Evolutionary conservation across 2,329 filamentous ascomycete genomes (phyloP), one percentile per base, ranked within the genome.

Genomic region (Metarhizium robertsii): DNA sequence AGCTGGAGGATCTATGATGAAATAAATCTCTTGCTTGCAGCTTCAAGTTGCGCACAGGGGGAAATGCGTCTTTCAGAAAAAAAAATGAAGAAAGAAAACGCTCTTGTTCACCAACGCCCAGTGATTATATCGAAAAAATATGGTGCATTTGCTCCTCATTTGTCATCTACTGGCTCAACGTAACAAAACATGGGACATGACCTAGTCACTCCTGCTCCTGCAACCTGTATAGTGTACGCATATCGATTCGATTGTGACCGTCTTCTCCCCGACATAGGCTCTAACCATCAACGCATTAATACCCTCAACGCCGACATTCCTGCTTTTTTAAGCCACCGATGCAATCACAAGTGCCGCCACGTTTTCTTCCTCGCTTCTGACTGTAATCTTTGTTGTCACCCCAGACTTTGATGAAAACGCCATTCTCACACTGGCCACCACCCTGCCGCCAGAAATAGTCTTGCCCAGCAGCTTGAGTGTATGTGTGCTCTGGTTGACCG

Each of bases 391-490:
- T 66, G 92, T 95, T 57, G 94, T 96, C 30, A 97, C 91, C 53
- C 94, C 94, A 52, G 86, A 87, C 80, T 95, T 96, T 65, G 88
- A 85, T 59, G 90, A 95, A 74, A 85, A 96, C 1, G 92, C 94
- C 92, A 99, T 96, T 72, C 91, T 84, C 61, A 97, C 84, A 61
- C 84, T 86, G 58, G 88, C 88, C 55, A 92, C 90, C 16, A 99
- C 92, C 66, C 87, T 87, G 62, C 94, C 94, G 40, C 92, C 94
- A 38, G 83, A 85, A 59, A 97, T 86, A 47, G 90, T 96, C 84
- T 96, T 97, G 69, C 94, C 94, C 70, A 96, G 88, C 40, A 99
- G 79, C 76, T 96, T 97, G 69, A 99, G 85, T 4, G 91, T 92
- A 72, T 99, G 94, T 59, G 92, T 96, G 58, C 86, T 92, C 66